Evolutionary conservation across 2,329 filamentous ascomycete species (phyloP), one percentile per base, ranked within the genome.

Genomic region (Ophiocordyceps polyrhachis-furcata): DNA sequence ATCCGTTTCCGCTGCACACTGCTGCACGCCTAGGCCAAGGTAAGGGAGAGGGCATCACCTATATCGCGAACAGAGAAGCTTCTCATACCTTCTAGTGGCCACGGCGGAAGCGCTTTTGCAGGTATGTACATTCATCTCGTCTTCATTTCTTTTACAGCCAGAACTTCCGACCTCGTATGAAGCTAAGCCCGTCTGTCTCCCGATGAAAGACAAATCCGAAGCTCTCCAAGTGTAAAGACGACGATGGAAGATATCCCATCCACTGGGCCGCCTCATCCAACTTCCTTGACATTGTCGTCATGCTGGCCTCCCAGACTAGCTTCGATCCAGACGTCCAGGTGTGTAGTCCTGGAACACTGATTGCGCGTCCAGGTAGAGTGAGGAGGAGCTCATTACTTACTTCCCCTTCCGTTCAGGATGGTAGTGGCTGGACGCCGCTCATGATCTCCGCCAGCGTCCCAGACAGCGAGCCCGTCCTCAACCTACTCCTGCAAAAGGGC

Each of bases 241-340:
- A 84, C 43, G 91, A 98, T 60, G 85, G 86, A 15, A 83, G 91
- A 41, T 74, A 94, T 35, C 81, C 91, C 2, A 78, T 96, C 46
- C 91, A 98, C 68, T 98, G 91, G 91, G 89, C 91, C 0, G 76
- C 79, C 2, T 91, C 88, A 20, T 82, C 83, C 61, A 93, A 91
- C 58, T 80, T 78, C 52, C 63, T 81, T 7, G 73, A 79, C 21
- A 86, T 95, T 47, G 78, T 84, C 17, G 69, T 81, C 43, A 59
- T 89, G 19, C 69, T 96, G 4, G 71, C 82, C 2, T 71, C 83
- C 46, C 68, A 70, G 49, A 79, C 79, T 54, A 70, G 70, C 47
- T 94, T 95, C 56, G 86, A 96, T 57, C 74, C 84, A 0, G 88
- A 96, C 61, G 79, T 80, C 17, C 76, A 86, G 64, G 82, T 85